phyloP scores from a whole-genome alignment of 352 stramenopile species.

The Globisporangium apiculatum region DNA sequence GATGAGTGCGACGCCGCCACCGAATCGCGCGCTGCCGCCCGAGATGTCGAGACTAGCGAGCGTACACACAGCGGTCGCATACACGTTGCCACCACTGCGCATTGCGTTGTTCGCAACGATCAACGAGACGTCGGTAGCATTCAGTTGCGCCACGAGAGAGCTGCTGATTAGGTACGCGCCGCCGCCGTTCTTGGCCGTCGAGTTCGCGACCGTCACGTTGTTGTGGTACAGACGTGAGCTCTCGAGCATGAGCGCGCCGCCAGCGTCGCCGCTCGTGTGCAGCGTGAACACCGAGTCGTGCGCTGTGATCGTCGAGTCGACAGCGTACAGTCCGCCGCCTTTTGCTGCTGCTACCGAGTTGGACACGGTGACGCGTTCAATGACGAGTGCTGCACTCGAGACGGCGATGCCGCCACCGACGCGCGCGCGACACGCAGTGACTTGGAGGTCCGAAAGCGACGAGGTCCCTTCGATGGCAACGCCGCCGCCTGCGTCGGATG shows the following conservation, averaged over 20 bases:
- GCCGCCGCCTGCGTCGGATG: constrained; percentile 24
- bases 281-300: constrained; percentile 3
- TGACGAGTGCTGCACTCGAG: neutral
- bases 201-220: constrained; percentile 20
- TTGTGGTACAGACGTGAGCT: constrained; percentile 17
- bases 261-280: constrained; percentile 9
- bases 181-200: constrained; percentile 20
- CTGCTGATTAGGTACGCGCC: constrained; percentile 25
- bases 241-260: constrained; percentile 26
- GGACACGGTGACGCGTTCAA: neutral
- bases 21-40: constrained; percentile 2
- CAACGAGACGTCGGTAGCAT: neutral
- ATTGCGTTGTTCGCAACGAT: constrained; percentile 6
- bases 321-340: constrained; percentile 25
- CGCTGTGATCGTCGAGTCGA: constrained; percentile 6
- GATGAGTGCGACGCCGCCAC: constrained; percentile 15
- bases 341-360: constrained; percentile 4
- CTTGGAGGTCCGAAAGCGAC: constrained; percentile 6
- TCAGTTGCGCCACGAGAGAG: constrained; percentile 4
- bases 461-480: constrained; percentile 13
- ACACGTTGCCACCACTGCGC: constrained; percentile 13
- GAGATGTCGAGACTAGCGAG: constrained; percentile 6
- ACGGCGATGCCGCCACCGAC: constrained; percentile 6
- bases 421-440: neutral
- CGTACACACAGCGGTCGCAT: neutral